phyloP scores from a whole-genome alignment of 768 basidiomycete species.

The Suillus variegatus region DNA sequence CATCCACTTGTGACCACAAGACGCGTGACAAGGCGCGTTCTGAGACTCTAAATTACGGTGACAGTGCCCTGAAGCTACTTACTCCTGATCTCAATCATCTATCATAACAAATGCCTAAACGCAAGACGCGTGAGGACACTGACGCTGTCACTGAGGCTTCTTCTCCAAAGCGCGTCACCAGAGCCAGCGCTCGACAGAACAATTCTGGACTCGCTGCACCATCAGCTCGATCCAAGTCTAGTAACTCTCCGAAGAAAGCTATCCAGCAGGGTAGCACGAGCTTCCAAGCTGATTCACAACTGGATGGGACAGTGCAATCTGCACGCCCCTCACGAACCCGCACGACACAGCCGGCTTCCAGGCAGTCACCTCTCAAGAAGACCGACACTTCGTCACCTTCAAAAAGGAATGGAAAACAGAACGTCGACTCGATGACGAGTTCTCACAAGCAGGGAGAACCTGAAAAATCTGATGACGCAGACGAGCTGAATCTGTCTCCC shows the following conservation, averaged over 20 bases:
- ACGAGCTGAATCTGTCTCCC: constrained; percentile 31
- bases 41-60: background rate
- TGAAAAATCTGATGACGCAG: constrained; percentile 18
- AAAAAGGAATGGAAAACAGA: background rate
- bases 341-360: background rate
- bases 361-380: constrained; percentile 8
- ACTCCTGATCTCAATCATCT: background rate
- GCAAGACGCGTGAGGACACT: constrained; percentile 36
- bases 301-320: constrained; percentile 2
- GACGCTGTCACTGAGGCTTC: constrained; percentile 20
- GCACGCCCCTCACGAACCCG: constrained; percentile 2
- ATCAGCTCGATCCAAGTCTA: background rate
- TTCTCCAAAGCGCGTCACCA: constrained; percentile 36
- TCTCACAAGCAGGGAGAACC: background rate
- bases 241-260: constrained; percentile 1
- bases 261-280: background rate
- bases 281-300: background rate
- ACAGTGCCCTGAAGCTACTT: background rate
- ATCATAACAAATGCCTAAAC: constrained; percentile 43
- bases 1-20: background rate
- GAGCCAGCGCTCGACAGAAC: constrained; percentile 18
- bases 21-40: constrained; percentile 25
- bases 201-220: background rate
- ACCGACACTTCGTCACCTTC: background rate
- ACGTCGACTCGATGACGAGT: background rate